Conservation (phyloP, 2,329 filamentous ascomycete species). For the Botrytis sinoallii region DNA sequence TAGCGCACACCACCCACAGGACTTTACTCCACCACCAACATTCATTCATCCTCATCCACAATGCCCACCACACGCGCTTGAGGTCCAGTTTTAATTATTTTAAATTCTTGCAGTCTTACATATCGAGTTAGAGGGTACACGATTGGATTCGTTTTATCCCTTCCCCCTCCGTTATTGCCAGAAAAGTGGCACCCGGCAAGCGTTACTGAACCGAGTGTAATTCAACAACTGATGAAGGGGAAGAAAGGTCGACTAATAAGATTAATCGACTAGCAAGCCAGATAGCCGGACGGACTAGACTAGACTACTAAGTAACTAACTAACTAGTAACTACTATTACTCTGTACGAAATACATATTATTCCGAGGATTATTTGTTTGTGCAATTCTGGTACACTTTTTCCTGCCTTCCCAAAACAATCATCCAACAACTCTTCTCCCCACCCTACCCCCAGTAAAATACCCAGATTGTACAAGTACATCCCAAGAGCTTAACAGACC, state of each 20-base stretch:
- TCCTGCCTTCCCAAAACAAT: conserved; percentile 9
- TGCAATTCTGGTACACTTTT: background rate
- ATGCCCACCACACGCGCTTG: conserved; percentile 18
- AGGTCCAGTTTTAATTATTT: conserved; percentile 13
- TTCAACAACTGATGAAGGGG: conserved; percentile 13
- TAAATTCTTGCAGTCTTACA: conserved; percentile 6
- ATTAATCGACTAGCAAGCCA: background rate
- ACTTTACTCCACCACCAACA: conserved; percentile 1
- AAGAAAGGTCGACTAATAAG: conserved; percentile 2
- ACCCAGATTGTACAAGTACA: conserved; percentile 15
- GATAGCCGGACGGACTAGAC: conserved; percentile 15
- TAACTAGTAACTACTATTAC: background rate
- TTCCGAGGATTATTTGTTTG: background rate
- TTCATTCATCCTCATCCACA: conserved; percentile 16
- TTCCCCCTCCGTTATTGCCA: conserved; percentile 3
- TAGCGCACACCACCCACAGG: background rate
- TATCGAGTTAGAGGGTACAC: background rate
- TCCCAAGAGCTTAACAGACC: conserved; percentile 2
- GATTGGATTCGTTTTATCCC: conserved; percentile 14
- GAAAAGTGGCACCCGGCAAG: conserved; percentile 17
- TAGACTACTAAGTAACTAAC: background rate
- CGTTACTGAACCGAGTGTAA: conserved; percentile 16
- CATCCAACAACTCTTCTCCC: conserved; percentile 13
- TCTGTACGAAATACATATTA: conserved; percentile 2
- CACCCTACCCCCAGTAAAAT: conserved; percentile 16